These are phyloP conservation scores for Solanum hybrid DNA, from an alignment of 305 asterid genomes.

Conservation along the genomic window DNA sequence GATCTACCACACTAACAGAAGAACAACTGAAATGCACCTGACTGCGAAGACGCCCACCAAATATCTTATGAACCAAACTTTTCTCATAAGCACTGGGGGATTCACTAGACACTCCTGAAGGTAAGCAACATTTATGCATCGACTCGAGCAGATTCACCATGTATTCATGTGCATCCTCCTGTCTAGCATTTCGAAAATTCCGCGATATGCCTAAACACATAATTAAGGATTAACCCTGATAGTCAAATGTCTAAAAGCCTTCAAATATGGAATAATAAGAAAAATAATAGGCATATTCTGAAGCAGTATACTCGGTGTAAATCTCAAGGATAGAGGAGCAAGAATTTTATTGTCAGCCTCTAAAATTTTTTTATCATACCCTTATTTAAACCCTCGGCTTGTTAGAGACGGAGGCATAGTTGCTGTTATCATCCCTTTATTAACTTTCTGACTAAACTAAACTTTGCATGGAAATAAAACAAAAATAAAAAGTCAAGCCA, in stretches of 20 bases:
- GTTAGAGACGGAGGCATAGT: background rate
- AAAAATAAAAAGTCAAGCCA: background rate
- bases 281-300: background rate
- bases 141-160: slow-evolving; percentile 95
- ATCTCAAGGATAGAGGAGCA: background rate
- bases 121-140: slow-evolving; percentile 97
- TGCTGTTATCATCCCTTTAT: background rate
- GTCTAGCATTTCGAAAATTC: slow-evolving; percentile 78
- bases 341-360: background rate
- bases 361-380: no score
- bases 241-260: slow-evolving; percentile 3
- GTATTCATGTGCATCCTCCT: slow-evolving; percentile 98
- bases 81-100: slow-evolving; percentile 89
- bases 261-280: background rate
- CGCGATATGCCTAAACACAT: slow-evolving; percentile 73
- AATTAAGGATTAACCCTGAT: slow-evolving; percentile 36
- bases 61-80: slow-evolving; percentile 95
- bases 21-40: slow-evolving; percentile 42
- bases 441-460: background rate
- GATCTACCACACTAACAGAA: background rate
- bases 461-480: background rate
- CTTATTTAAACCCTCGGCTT: background rate
- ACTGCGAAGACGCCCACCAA: slow-evolving; percentile 91
- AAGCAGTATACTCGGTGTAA: background rate
- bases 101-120: slow-evolving; percentile 91